Base-by-base conservation (phyloP, 768 basidiomycete genomes). In the Inosperma sp. region DNA sequence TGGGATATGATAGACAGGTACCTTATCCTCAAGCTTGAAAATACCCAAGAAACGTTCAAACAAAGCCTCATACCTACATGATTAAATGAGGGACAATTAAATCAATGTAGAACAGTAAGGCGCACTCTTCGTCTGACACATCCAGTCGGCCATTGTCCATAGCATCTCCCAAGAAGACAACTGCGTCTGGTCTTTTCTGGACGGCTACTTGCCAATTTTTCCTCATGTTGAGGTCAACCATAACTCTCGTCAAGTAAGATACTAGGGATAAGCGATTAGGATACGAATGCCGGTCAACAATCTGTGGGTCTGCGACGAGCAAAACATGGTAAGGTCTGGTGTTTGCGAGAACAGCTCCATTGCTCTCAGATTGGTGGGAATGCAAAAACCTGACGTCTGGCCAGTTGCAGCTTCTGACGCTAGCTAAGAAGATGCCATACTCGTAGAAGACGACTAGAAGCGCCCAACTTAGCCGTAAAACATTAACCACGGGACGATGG, bases 141-240 rank as follows among this genome's bases (percentile, higher is more conserved):
- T 71, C 71, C 22, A 77, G 72, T 47, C 90, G 73, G 1, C 91
- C 93, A 48, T 79, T 82, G 59, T 95, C 92, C 81, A 95, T 81
- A 89, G 95, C 88, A 64, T 96, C 93, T 30, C 94, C 94, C 17
- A 93, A 72, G 55, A 95, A 87, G 2, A 96, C 70, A 4, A 95
- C 79, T 12, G 71, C 78, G 62, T 95, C 81, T 6, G 93, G 87
- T 21, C 66, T 70, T 47, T 80, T 72, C 5, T 72, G 68, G 45
- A 79, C 71, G 3, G 82, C 82, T 7, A 76, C 82, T 49, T 77
- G 76, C 93, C 93, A 96, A 60, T 76, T 86, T 68, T 92, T 94
- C 39, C 88, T 79, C 51, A 95, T 71, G 63, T 91, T 90, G 53
- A 88, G 72, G 70, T 95, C 89, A 44, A 88, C 83, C 46, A 92